Percentiles rank a stretch among this genome's conserved stretches.
Evolutionary conservation across 495 filamentous ascomycete genomes (phyloP).

Genomic region (Annulohypoxylon maeteangense): DNA sequence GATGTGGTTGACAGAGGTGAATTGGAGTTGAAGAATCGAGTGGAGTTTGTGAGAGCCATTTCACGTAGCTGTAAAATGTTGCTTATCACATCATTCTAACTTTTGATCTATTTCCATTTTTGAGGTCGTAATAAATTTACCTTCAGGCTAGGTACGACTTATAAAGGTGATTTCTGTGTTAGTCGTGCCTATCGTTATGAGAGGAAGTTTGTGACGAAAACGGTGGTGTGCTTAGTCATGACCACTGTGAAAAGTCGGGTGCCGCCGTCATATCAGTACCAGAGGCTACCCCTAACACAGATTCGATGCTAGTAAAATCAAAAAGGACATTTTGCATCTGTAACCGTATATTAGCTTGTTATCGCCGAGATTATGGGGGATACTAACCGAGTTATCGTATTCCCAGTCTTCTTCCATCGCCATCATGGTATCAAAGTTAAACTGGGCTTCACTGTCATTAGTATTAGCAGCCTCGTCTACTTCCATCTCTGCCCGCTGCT

Average conservation of each 20-base stretch:
- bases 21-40: not conserved
- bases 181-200: too few species aligned
- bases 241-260: conserved; percentile 33
- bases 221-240: not conserved
- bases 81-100: not conserved
- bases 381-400: conserved; percentile 29
- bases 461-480: not conserved
- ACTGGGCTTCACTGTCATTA: conserved; percentile 9
- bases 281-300: conserved; percentile 10
- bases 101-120: not conserved
- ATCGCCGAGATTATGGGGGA: not conserved
- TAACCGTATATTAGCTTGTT: conserved; percentile 1
- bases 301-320: conserved; percentile 31
- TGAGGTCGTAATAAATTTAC: not conserved
- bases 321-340: conserved; percentile 37
- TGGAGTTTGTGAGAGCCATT: not conserved
- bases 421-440: conserved; percentile 29
- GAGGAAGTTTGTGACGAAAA: not conserved
- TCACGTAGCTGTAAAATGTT: not conserved
- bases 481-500: conserved; percentile 17
- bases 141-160: not conserved
- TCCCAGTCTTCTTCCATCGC: conserved; percentile 35
- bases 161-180: not conserved
- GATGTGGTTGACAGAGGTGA: not conserved
- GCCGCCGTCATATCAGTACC: conserved; percentile 15